A percentile compares a stretch with the other conserved stretches of the same genome.
Evolutionary conservation across 2,329 filamentous ascomycete species (phyloP).

Genomic region (Hirsutella rhossiliensis): DNA sequence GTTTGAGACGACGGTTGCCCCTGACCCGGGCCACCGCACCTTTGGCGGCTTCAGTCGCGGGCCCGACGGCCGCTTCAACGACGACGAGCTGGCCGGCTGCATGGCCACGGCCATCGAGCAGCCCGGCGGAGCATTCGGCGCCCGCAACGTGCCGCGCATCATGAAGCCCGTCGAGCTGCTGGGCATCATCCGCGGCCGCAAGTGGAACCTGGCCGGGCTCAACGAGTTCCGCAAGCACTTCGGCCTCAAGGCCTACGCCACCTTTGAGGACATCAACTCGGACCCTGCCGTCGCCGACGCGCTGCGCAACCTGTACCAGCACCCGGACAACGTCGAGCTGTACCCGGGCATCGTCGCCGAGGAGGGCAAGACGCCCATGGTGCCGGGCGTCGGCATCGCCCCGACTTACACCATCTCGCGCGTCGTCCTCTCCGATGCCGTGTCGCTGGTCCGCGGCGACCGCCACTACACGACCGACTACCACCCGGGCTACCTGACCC

Average conservation of each 20-base stretch:
- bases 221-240: conserved; percentile 84
- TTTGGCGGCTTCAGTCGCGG: conserved; percentile 57
- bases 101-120: conserved; percentile 62
- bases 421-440: conserved; percentile 66
- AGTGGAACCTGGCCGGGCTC: conserved; percentile 66
- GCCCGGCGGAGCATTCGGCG: conserved; percentile 61
- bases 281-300: conserved; percentile 58
- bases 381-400: conserved; percentile 61
- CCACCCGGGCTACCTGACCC: conserved; percentile 61
- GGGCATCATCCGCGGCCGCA: conserved; percentile 64
- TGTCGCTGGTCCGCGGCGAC: conserved; percentile 67
- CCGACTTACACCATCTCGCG: conserved; percentile 68
- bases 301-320: conserved; percentile 58
- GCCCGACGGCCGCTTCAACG: conserved; percentile 55
- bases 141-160: conserved; percentile 59
- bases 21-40: conserved; percentile 55
- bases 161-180: conserved; percentile 69
- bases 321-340: conserved; percentile 69
- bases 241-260: conserved; percentile 60
- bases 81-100: conserved; percentile 65
- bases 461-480: conserved; percentile 72
- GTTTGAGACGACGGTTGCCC: conserved; percentile 47
- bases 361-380: conserved; percentile 61
- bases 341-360: conserved; percentile 71
- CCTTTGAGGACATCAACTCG: conserved; percentile 74